Percentiles rank a stretch among this genome's conserved stretches.
Evolutionary conservation across 2,329 filamentous ascomycete genomes (phyloP).

Genomic region (Helotiales sp.): DNA sequence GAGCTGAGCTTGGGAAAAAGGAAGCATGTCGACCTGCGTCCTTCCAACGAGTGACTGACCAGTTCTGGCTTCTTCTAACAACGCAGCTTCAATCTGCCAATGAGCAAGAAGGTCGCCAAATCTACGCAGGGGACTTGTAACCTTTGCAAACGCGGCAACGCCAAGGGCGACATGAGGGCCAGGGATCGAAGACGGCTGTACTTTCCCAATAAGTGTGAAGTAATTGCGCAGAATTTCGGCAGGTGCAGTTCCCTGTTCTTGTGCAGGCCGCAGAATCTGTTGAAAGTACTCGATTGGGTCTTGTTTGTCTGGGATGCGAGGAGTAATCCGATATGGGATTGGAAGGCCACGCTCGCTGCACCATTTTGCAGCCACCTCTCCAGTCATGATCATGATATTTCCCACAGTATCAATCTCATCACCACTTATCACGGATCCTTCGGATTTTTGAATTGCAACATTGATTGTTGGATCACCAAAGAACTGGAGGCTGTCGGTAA

Average conservation of each 20-base stretch:
- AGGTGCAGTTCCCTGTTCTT: conserved; percentile 23
- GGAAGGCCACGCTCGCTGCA: conserved; percentile 62
- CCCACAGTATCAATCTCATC: conserved; percentile 48
- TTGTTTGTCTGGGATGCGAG: conserved; percentile 32
- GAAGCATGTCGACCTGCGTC: conserved; percentile 39
- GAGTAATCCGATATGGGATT: conserved; percentile 57
- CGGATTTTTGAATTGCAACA: conserved; percentile 22
- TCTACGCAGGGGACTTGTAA: conserved; percentile 69
- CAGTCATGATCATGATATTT: conserved; percentile 64
- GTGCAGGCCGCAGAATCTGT: conserved; percentile 33
- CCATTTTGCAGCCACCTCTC: conserved; percentile 65
- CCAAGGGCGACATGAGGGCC: conserved; percentile 63
- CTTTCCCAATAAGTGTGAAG: conserved; percentile 51
- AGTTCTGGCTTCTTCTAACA: conserved; percentile 51
- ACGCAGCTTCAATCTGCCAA: conserved; percentile 68
- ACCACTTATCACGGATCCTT: conserved; percentile 22
- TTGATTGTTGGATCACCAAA: conserved; percentile 38
- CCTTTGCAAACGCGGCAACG: conserved; percentile 64
- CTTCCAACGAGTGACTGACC: conserved; percentile 46
- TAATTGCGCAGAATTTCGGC: conserved; percentile 31
- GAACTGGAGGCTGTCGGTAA: conserved; percentile 16
- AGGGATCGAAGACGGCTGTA: conserved; percentile 57
- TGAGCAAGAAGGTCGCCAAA: conserved; percentile 67
- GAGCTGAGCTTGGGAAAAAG: conserved; percentile 38
- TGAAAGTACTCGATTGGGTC: conserved; percentile 37